A percentile compares a stretch with the other conserved stretches of the same genome.
These are phyloP conservation scores for Tritrichomonas foetus DNA, from an alignment of 208 protist species.

Conservation along the genomic window DNA sequence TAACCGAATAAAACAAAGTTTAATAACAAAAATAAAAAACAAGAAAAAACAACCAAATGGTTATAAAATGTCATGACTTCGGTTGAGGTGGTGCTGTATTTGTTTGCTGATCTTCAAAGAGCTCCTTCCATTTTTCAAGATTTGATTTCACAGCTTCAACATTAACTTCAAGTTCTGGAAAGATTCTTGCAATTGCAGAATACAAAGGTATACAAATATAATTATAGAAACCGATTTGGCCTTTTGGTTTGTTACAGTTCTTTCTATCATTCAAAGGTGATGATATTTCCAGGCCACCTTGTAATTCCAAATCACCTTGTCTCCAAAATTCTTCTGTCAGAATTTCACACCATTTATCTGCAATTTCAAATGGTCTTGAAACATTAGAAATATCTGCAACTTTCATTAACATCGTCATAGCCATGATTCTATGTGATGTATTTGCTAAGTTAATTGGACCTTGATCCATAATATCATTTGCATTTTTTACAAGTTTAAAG, in stretches of 20 bases:
- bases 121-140: neutral
- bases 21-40: too few relatives aligned
- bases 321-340: constrained; percentile 27
- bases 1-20: too few relatives aligned
- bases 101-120: neutral
- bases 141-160: neutral
- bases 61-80: too few relatives aligned
- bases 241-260: neutral
- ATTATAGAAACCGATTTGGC: neutral
- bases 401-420: constrained; percentile 25
- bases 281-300: neutral
- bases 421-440: neutral
- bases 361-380: neutral
- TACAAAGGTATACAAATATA: neutral
- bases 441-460: neutral
- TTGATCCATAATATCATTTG: neutral
- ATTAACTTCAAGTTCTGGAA: neutral
- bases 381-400: neutral
- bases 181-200: neutral
- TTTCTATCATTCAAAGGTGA: neutral
- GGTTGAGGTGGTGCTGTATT: too few relatives aligned
- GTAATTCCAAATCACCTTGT: neutral
- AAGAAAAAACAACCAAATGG: too few relatives aligned
- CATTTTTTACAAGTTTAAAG: constrained; percentile 47
- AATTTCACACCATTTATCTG: neutral